These are phyloP conservation scores for Ustulina deusta DNA, from an alignment of 2,329 filamentous ascomycete species.

Conservation along the genomic window DNA sequence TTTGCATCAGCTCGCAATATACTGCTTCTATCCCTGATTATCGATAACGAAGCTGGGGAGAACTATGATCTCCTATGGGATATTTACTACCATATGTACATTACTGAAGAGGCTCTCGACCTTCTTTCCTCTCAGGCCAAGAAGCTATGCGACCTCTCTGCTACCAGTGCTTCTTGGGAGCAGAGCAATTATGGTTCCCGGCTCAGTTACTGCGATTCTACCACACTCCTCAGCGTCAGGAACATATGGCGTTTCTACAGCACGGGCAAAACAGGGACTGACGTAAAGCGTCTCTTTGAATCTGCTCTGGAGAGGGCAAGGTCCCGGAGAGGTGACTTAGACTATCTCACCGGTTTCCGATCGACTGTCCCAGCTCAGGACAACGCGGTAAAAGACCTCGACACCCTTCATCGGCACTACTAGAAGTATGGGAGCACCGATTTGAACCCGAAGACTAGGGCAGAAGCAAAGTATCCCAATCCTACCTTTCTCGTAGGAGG, in stretches of 20 bases:
- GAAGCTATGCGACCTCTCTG: conserved; percentile 57
- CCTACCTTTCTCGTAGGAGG: conserved; percentile 58
- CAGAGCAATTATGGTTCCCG: conserved; percentile 56
- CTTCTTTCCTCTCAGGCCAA: conserved; percentile 57
- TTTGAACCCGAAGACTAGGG: conserved; percentile 26
- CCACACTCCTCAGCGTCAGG: conserved; percentile 58
- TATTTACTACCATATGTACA: conserved; percentile 66
- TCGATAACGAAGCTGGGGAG: conserved; percentile 52
- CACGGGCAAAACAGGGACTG: conserved; percentile 4
- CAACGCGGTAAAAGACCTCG: conserved; percentile 42
- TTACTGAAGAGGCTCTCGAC: conserved; percentile 55
- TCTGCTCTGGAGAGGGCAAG: conserved; percentile 12
- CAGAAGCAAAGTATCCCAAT: conserved; percentile 51
- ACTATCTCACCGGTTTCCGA: neutral
- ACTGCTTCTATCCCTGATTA: conserved; percentile 63
- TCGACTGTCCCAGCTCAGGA: conserved; percentile 49
- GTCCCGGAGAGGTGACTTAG: neutral
- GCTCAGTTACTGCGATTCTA: conserved; percentile 62
- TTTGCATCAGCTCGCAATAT: conserved; percentile 61
- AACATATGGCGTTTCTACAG: conserved; percentile 56
- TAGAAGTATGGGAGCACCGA: conserved; percentile 51
- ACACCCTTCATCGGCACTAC: conserved; percentile 48
- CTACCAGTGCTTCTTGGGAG: conserved; percentile 59
- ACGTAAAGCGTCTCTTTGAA: conserved; percentile 28
- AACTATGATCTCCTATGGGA: conserved; percentile 59